A percentile compares a stretch with the other conserved stretches of the same genome.
phyloP scores from a whole-genome alignment of 176 grass and related monocot species.

The Triticum aestivum region DNA sequence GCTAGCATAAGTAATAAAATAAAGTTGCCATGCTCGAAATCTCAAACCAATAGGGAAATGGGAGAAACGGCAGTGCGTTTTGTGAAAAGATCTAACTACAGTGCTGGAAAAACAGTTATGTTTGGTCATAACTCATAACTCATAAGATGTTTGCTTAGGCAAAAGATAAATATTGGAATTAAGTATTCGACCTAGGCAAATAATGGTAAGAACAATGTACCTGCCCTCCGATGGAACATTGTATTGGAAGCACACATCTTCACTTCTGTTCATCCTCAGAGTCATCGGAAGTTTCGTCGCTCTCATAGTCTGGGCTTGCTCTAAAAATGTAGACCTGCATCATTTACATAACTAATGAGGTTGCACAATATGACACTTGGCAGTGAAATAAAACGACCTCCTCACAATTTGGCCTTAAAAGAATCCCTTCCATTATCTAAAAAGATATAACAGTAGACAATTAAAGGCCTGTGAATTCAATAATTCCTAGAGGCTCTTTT shows the following conservation, averaged over 20 bases:
- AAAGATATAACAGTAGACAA: not conserved
- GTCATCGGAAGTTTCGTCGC: too few relatives aligned
- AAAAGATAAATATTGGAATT: too few relatives aligned
- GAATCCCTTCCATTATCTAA: not conserved
- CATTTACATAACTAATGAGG: slow-evolving; percentile 1
- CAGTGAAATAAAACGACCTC: not conserved
- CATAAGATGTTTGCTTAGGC: too few relatives aligned
- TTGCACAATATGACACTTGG: not conserved
- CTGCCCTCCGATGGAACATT: not conserved
- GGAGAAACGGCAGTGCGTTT: not conserved
- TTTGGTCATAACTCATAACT: not conserved
- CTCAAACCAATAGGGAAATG: not conserved
- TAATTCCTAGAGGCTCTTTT: not conserved
- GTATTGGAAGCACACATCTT: not conserved
- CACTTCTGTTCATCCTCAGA: not conserved
- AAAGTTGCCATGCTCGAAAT: not conserved
- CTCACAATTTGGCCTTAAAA: not conserved
- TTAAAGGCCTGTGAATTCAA: not conserved
- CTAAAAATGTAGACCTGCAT: slow-evolving; percentile 74
- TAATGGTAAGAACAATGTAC: not conserved
- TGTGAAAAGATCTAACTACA: too few relatives aligned
- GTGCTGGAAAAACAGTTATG: too few relatives aligned
- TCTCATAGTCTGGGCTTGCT: slow-evolving; percentile 51
- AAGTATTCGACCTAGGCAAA: not conserved
- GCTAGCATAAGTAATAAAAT: too few relatives aligned